Base-by-base conservation (phyloP, 306 rosid species). In the Trifolium fragiferum region DNA sequence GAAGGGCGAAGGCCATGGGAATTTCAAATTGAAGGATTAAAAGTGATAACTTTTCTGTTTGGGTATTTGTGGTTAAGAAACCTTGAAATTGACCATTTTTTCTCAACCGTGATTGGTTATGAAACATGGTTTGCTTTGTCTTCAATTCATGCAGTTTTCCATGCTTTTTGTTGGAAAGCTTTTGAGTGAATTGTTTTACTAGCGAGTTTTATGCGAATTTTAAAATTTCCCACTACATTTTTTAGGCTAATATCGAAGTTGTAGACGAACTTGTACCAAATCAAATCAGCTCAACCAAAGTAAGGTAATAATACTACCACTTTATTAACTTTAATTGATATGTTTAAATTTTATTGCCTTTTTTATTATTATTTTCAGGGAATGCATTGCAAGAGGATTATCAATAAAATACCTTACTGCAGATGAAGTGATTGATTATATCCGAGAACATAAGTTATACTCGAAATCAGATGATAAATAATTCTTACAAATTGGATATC, bases 201-300 rank as follows among this genome's bases (percentile, higher is more conserved):
- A 30, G 33, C 5, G 33, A 30, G 33, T 30, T 30, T 30, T 30
- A 46, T 68, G 27, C 14, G 3, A 53, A 62, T 55, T 66, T 55
- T 66, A 33, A 62, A 75, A 13, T 27, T 62, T 61, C 23, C 54
- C 44, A 43, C 32, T 81, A 15, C 37, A 60, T 40, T 53, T 66
- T 81, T 64, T 44, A 93, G 97, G 89, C 65, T 25, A 87, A 91
- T 75, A 89, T 93, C 68, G 87, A 81, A 86, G 81, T 88, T 16
- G 88, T 91, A 70, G 91, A 91, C 77, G 91, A 93, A 53, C 80
- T 89, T 75, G 86, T 89, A 20, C 91, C 97, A 62, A 93, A 93
- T 83, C 94, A 89, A 73, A 88, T 89, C 69, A 91, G 97, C 66
- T 93, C 98, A 72, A 86, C 98, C 11, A 88, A 90, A 87, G 2